Evolutionary conservation across 768 basidiomycete genomes (phyloP).

Genomic region (Suillus variegatus): DNA sequence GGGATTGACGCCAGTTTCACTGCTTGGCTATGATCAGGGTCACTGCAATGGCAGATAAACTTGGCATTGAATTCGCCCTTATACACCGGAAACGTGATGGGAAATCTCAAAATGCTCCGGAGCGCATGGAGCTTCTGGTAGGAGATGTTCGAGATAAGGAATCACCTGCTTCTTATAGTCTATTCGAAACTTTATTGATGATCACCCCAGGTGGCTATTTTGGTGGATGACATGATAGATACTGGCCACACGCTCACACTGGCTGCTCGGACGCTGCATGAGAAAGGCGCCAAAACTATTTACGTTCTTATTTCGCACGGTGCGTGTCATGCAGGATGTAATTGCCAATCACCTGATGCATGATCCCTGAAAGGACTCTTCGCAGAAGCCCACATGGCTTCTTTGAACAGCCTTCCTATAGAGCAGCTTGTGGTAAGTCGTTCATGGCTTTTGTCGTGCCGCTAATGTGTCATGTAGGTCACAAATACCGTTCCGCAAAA

Average conservation of each 20-base stretch:
- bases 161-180: slow-evolving; percentile 14
- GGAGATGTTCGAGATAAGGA: slow-evolving; percentile 93
- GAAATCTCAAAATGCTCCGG: slow-evolving; percentile 62
- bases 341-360: slow-evolving; percentile 9
- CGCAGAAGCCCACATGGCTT: slow-evolving; percentile 70
- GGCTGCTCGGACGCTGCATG: slow-evolving; percentile 82
- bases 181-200: slow-evolving; percentile 4
- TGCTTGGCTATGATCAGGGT: slow-evolving; percentile 52
- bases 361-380: slow-evolving; percentile 60
- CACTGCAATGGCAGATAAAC: slow-evolving; percentile 93
- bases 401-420: slow-evolving; percentile 72
- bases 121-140: slow-evolving; percentile 91
- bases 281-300: slow-evolving; percentile 85
- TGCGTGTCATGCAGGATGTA: slow-evolving; percentile 30
- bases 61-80: slow-evolving; percentile 92
- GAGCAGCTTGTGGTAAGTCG: slow-evolving; percentile 79
- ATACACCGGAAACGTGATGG: slow-evolving; percentile 90
- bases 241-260: slow-evolving; percentile 87
- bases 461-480: slow-evolving; percentile 49
- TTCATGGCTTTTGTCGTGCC: background rate
- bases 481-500: slow-evolving; percentile 94
- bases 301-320: slow-evolving; percentile 94
- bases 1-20: background rate
- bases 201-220: slow-evolving; percentile 71
- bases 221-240: slow-evolving; percentile 99